Evolutionary conservation across 768 basidiomycete genomes (phyloP).

Genomic region (Suillus sp.): DNA sequence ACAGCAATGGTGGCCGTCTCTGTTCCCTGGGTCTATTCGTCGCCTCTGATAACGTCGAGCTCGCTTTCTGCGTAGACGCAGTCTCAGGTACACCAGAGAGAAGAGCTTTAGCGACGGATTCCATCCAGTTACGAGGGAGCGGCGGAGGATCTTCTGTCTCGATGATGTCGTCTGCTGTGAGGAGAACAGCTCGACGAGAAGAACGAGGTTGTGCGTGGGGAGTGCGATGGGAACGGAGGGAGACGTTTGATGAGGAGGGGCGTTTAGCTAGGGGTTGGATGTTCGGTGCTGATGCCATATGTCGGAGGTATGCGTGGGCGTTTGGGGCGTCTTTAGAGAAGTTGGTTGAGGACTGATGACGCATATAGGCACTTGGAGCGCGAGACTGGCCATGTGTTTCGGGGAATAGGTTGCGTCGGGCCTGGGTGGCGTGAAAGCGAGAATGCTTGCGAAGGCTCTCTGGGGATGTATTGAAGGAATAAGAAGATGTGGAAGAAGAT

Average conservation of each 20-base stretch:
- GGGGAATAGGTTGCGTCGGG: background rate
- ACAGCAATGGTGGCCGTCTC: constrained; percentile 35
- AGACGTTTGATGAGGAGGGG: constrained; percentile 33
- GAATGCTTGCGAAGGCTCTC: constrained; percentile 21
- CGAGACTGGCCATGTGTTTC: background rate
- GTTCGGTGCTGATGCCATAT: constrained; percentile 66
- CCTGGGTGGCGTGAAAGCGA: constrained; percentile 6
- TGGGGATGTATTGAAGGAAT: constrained; percentile 22
- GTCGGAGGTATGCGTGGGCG: constrained; percentile 70
- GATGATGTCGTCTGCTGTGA: constrained; percentile 36
- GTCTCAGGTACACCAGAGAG: constrained; percentile 44
- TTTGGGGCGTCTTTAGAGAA: constrained; percentile 38
- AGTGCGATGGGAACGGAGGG: constrained; percentile 39
- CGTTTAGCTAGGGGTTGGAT: constrained; percentile 40
- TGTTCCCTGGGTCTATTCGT: constrained; percentile 28
- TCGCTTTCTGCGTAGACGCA: constrained; percentile 28
- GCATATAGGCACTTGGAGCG: constrained; percentile 14
- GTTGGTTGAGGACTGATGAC: constrained; percentile 29
- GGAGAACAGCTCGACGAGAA: constrained; percentile 28
- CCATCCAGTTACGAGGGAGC: constrained; percentile 69
- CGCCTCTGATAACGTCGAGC: constrained; percentile 26
- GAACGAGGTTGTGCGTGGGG: constrained; percentile 29
- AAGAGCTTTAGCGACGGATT: constrained; percentile 67
- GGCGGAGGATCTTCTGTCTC: constrained; percentile 44
- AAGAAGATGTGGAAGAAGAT: constrained; percentile 20